A percentile compares a stretch with the other conserved stretches of the same genome.
These are phyloP conservation scores for Colletotrichum sp. DNA, from an alignment of 2,329 filamentous ascomycete genomes.

Conservation along the genomic window DNA sequence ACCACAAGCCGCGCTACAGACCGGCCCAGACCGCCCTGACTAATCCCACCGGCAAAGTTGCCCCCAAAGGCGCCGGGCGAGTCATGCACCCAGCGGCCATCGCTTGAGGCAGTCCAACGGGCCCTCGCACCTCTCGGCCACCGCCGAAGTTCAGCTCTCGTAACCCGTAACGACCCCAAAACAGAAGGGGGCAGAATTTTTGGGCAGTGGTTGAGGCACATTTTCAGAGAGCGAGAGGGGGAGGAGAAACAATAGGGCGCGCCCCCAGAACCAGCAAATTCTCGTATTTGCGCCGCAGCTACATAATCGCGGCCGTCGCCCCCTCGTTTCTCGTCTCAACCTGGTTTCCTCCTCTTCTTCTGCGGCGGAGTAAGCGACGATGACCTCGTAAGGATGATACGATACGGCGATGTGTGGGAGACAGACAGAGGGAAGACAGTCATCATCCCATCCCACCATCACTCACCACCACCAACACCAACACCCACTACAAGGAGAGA, in stretches of 20 bases:
- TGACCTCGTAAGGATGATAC: neutral
- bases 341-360: neutral
- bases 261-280: neutral
- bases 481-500: neutral
- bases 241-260: neutral
- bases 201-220: neutral
- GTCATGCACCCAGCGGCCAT: neutral
- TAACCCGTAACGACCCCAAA: conserved; percentile 3
- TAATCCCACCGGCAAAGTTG: neutral
- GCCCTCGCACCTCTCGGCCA: neutral
- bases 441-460: neutral
- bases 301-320: conserved; percentile 9
- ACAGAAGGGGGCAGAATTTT: neutral
- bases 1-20: neutral
- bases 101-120: neutral
- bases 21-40: neutral
- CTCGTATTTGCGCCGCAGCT: neutral
- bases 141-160: neutral
- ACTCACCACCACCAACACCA: neutral
- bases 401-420: neutral
- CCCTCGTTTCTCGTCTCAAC: neutral
- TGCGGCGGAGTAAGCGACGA: neutral
- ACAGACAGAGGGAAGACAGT: neutral
- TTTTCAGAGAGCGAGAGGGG: neutral
- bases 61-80: neutral